Base-by-base conservation (phyloP, 2,329 filamentous ascomycete genomes). In the Dothideomycetidae sp. region DNA sequence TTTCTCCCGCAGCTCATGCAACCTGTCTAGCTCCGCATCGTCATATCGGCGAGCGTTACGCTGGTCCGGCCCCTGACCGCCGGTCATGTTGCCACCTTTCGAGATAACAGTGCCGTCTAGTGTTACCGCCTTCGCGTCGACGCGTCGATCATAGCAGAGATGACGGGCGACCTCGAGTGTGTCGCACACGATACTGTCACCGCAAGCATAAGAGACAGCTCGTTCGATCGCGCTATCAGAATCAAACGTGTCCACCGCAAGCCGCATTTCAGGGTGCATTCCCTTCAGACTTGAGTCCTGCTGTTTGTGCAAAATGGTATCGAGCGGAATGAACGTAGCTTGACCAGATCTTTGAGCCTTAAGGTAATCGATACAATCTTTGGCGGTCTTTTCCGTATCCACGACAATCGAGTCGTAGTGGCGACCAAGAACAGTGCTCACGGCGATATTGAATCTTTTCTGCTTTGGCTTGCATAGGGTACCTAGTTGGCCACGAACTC, bases 101-200 rank as follows among this genome's bases (percentile, higher is more conserved):
- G 93, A 85, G 46, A 98, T 94, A 43, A 98, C 80, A 38, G 80
- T 88, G n/a, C 90, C 90, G 53, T 96, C 86, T 10, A 96, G 60
- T 1, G 86, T 93, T 10, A 98, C 88, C 4, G 88, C 86, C 58
- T 96, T 96, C 37, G 92, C 86, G 42, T 86, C 81, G 19, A 94
- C 78, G 19, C 73, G 78, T 45, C 75, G 79, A 40, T 81, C 75
- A 54, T 92, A 96, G 53, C 84, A 86, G 31, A 98, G 77, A 41
- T 88, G 73, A 56, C 92, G 93, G 17, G 90, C 90, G 37, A 90
- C 77, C 3, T 79, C 72, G 23, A 94, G 66, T 38, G 74, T 81
- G 57, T 98, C 90, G 52, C 88, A 96, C 4, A 98, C 84, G 46
- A 98, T 82, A 3, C 86, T 85, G 58, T 85, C 92, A 21, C 88